Conservation (phyloP, 805 yeast species). For the Zygosaccharomyces lentus region DNA sequence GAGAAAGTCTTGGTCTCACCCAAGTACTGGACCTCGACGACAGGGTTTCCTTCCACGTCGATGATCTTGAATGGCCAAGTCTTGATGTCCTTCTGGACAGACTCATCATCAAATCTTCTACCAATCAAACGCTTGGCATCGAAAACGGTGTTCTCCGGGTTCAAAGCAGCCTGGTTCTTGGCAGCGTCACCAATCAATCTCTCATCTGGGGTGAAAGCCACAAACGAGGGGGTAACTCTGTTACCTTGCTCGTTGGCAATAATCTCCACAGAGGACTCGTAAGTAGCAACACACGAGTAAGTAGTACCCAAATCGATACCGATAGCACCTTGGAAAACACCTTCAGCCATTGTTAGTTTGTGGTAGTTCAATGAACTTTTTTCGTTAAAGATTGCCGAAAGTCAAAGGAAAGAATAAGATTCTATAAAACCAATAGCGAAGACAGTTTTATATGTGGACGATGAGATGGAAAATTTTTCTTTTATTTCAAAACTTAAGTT, state of each 20-base stretch:
- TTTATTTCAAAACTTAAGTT: constrained; percentile 1
- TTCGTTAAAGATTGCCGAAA: constrained; percentile 2
- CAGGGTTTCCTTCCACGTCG: constrained; percentile 62
- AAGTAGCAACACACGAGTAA: constrained; percentile 74
- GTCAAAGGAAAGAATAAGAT: constrained; percentile 1
- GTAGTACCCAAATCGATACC: constrained; percentile 98
- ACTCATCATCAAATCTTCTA: constrained; percentile 68
- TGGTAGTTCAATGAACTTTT: constrained; percentile 19
- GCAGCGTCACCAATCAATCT: constrained; percentile 82
- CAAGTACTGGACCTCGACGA: constrained; percentile 64
- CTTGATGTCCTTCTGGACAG: constrained; percentile 86
- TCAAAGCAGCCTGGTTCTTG: constrained; percentile 77
- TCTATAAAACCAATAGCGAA: neutral
- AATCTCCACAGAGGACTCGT: constrained; percentile 71
- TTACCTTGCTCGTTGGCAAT: constrained; percentile 83
- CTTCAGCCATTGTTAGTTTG: constrained; percentile 74
- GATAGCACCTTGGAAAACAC: constrained; percentile 98
- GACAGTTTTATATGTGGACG: constrained; percentile 14
- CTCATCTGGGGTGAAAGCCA: constrained; percentile 73
- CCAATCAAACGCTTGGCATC: constrained; percentile 84
- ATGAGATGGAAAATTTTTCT: constrained; percentile 13
- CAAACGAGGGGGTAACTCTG: constrained; percentile 80
- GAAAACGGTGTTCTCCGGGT: constrained; percentile 71
- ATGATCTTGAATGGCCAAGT: constrained; percentile 79
- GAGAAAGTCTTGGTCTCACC: constrained; percentile 67